phyloP scores from a whole-genome alignment of 2,329 filamentous ascomycete genomes.

The Cadophora malorum region DNA sequence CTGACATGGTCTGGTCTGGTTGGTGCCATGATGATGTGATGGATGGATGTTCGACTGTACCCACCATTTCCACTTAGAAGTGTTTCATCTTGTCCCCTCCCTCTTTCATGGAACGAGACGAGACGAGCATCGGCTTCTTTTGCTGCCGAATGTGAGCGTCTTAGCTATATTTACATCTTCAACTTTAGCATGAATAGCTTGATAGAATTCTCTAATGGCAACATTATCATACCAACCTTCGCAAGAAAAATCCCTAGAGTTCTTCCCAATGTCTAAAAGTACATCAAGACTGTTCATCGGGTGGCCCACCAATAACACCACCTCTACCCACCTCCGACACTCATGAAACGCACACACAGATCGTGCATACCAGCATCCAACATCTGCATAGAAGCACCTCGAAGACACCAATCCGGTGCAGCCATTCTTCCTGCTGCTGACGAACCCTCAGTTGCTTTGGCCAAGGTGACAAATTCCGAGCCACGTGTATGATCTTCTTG shows the following conservation, averaged over 20 bases:
- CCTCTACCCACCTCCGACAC: slow-evolving; percentile 25
- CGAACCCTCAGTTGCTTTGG: background rate
- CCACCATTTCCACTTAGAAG: slow-evolving; percentile 2
- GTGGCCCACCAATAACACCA: slow-evolving; percentile 10
- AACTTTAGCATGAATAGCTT: background rate
- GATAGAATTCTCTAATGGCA: background rate
- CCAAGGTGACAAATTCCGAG: slow-evolving; percentile 4
- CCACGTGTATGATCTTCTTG: slow-evolving; percentile 14
- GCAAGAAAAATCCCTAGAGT: background rate
- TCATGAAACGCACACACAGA: slow-evolving; percentile 31
- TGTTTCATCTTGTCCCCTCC: slow-evolving; percentile 6
- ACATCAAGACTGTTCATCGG: background rate
- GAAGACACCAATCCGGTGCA: background rate
- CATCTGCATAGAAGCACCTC: background rate
- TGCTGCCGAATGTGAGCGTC: background rate
- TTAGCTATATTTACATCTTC: background rate
- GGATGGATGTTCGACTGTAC: background rate
- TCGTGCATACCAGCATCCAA: background rate
- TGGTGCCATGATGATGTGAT: background rate
- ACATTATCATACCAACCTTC: background rate
- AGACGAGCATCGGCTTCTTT: background rate
- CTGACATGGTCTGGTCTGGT: slow-evolving; percentile 10
- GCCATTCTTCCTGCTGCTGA: background rate
- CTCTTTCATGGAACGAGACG: background rate
- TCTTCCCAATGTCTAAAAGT: background rate